Percentiles rank a stretch among this genome's conserved stretches.
Evolutionary conservation across 2,329 filamentous ascomycete species (phyloP).

Genomic region (Pseudogymnoascus sp.): DNA sequence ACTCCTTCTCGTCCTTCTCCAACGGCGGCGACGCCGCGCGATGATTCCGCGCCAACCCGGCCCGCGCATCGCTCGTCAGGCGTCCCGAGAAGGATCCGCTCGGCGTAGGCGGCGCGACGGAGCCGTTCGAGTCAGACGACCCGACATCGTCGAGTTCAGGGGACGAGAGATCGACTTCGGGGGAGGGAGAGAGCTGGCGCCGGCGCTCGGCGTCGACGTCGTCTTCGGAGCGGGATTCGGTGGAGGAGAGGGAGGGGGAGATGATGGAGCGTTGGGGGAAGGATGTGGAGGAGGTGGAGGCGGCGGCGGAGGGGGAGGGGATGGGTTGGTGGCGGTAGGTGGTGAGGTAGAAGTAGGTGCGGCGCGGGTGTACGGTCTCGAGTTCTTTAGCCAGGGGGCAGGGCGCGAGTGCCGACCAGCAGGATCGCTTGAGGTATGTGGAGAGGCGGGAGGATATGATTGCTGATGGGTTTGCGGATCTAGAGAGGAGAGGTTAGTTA

Average conservation of each 20-base stretch:
- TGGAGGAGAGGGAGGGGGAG: slow-evolving; percentile 73
- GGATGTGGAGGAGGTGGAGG: slow-evolving; percentile 29
- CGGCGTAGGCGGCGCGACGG: slow-evolving; percentile 50
- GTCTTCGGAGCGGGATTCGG: slow-evolving; percentile 61
- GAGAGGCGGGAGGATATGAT: slow-evolving; percentile 90
- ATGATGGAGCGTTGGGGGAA: slow-evolving; percentile 54
- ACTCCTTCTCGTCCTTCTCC: slow-evolving; percentile 92
- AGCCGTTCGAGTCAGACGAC: slow-evolving; percentile 51
- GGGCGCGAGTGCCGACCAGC: slow-evolving; percentile 66
- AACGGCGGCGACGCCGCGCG: slow-evolving; percentile 79
- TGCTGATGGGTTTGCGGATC: slow-evolving; percentile 89
- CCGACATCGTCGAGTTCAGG: slow-evolving; percentile 73
- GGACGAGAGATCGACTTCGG: slow-evolving; percentile 84
- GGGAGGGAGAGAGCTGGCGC: slow-evolving; percentile 74
- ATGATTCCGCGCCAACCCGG: slow-evolving; percentile 45
- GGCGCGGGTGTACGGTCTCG: slow-evolving; percentile 82
- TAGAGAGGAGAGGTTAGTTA: slow-evolving; percentile 36
- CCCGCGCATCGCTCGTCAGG: slow-evolving; percentile 30
- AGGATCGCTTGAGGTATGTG: slow-evolving; percentile 78
- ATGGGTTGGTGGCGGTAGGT: slow-evolving; percentile 78
- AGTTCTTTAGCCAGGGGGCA: slow-evolving; percentile 91
- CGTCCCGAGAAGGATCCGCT: slow-evolving; percentile 52
- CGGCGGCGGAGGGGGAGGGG: slow-evolving; percentile 51
- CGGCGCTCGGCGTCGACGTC: slow-evolving; percentile 60
- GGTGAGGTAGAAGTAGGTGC: slow-evolving; percentile 93